Evolutionary conservation across 2,329 filamentous ascomycete species (phyloP).

Genomic region (Trichophyton simii): DNA sequence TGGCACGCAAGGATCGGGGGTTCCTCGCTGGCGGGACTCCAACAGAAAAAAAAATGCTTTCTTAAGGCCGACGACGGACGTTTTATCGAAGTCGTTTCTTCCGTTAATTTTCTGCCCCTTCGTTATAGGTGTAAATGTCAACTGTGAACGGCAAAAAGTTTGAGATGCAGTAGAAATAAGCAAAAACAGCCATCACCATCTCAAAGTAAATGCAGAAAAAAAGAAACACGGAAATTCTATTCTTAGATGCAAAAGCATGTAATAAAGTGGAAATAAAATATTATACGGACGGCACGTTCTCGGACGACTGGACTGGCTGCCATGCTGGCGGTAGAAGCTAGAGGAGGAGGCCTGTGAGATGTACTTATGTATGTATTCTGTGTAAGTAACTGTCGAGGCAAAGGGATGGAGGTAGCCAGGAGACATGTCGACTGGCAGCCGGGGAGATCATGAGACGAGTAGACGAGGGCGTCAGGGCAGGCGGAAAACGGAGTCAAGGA

Average conservation of each 20-base stretch:
- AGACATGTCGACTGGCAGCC: not conserved
- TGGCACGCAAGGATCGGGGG: not conserved
- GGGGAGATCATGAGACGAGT: not conserved
- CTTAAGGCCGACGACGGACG: not conserved
- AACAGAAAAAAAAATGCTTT: not conserved
- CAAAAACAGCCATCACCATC: not conserved
- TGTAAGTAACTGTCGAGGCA: too few relatives aligned
- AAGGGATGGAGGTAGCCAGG: not conserved
- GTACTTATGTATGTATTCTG: not conserved
- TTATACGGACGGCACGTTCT: not conserved
- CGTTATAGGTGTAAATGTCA: not conserved
- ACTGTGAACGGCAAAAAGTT: not conserved
- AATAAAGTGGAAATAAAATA: not conserved
- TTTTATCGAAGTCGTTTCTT: not conserved
- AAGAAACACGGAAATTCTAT: not conserved
- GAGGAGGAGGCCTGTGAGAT: not conserved
- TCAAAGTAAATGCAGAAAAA: not conserved
- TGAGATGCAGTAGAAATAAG: not conserved
- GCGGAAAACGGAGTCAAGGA: not conserved
- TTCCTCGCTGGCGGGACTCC: not conserved
- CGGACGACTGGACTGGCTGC: conserved; percentile 1
- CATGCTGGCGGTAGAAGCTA: not conserved
- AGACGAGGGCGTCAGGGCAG: not conserved
- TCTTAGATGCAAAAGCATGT: not conserved
- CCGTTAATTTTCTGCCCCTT: not conserved